Evolutionary conservation across 345 rosid species (phyloP).

Genomic region (Citrus mangshanensis): DNA sequence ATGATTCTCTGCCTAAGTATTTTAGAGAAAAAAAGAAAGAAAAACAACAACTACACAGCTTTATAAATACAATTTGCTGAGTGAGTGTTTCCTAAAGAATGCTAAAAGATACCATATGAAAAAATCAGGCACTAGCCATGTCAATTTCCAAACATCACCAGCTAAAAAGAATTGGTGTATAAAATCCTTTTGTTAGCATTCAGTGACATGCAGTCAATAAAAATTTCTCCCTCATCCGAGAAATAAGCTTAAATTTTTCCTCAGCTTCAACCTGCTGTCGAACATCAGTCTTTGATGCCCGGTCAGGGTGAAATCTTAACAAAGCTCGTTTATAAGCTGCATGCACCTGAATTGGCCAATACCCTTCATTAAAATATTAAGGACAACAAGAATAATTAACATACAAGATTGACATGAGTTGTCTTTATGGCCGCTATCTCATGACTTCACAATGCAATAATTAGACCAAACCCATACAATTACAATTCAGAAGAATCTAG

Average conservation of each 20-base stretch:
- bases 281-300: constrained; percentile 65
- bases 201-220: constrained; percentile 26
- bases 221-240: constrained; percentile 79
- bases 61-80: constrained; percentile 4
- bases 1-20: not conserved
- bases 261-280: constrained; percentile 83
- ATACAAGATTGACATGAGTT: not conserved
- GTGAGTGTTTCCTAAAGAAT: not conserved
- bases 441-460: not conserved
- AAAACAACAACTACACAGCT: not conserved
- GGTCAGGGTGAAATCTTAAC: constrained; percentile 80
- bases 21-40: no score
- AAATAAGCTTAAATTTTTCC: constrained; percentile 84
- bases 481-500: not conserved
- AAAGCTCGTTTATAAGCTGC: constrained; percentile 74
- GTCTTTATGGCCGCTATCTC: not conserved
- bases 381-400: not conserved
- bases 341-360: constrained; percentile 54
- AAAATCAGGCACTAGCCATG: not conserved
- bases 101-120: not conserved
- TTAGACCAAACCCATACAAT: not conserved
- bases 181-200: constrained; percentile 12
- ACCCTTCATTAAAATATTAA: not conserved
- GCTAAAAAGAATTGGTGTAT: constrained; percentile 12
- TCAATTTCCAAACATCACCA: not conserved